phyloP scores from a whole-genome alignment of 2,329 filamentous ascomycete species.

The Lecanicillium sp. region DNA sequence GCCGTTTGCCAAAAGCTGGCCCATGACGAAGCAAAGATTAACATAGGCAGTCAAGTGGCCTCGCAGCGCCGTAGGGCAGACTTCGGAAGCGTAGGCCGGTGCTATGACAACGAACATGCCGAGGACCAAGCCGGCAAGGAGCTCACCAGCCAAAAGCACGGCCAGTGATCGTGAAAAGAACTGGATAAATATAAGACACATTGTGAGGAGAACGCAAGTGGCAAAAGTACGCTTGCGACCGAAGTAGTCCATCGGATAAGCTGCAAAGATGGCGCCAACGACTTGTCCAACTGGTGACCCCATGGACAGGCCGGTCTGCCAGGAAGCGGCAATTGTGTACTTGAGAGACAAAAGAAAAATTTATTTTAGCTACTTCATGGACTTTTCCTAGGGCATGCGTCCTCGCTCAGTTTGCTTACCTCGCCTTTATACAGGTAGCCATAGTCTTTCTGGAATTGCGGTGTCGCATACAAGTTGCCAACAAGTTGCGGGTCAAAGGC shows the following conservation, averaged over 20 bases:
- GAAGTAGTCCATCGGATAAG: conserved; percentile 30
- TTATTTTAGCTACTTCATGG: conserved; percentile 1
- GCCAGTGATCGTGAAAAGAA: conserved; percentile 26
- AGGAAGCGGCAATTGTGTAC: conserved; percentile 31
- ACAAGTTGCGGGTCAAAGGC: conserved; percentile 59
- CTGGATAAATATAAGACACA: conserved; percentile 20
- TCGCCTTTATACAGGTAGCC: conserved; percentile 39
- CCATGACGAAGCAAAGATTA: conserved; percentile 34
- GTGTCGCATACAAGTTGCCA: conserved; percentile 52
- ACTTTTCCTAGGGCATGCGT: background rate
- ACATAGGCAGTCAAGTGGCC: conserved; percentile 32
- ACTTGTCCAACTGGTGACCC: conserved; percentile 50
- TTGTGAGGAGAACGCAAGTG: conserved; percentile 27
- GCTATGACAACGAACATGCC: conserved; percentile 34
- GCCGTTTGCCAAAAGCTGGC: conserved; percentile 24
- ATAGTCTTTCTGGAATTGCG: conserved; percentile 48
- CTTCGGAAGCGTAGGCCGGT: conserved; percentile 35
- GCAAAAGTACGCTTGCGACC: conserved; percentile 42
- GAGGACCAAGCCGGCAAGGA: conserved; percentile 35
- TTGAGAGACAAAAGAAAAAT: too few relatives aligned
- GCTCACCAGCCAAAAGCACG: conserved; percentile 33
- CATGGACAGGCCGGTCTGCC: conserved; percentile 40
- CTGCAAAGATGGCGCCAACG: conserved; percentile 41
- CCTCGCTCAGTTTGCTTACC: conserved; percentile 10
- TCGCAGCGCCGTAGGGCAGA: conserved; percentile 31